A percentile compares a stretch with the other conserved stretches of the same genome.
Evolutionary conservation across 495 filamentous ascomycete genomes (phyloP).

Genomic region (Penicillium coffeae): DNA sequence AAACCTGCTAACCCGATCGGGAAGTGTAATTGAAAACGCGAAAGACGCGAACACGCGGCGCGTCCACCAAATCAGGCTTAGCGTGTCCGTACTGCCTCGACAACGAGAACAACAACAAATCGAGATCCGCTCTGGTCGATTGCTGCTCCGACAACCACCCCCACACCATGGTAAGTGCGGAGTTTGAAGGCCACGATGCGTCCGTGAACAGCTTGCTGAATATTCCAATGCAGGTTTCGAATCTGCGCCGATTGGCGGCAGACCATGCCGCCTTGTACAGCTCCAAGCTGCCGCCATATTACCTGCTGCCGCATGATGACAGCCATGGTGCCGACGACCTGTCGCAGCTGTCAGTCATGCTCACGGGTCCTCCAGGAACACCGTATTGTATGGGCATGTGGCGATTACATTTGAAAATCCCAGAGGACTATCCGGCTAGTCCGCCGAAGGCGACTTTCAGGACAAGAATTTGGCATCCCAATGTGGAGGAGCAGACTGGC

Average conservation of each 20-base stretch:
- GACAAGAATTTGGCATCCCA: slow-evolving; percentile 70
- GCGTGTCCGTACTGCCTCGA: slow-evolving; percentile 13
- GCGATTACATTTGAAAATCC: slow-evolving; percentile 61
- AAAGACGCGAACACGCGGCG: slow-evolving; percentile 11
- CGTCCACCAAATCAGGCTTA: slow-evolving; percentile 18
- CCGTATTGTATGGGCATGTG: slow-evolving; percentile 59
- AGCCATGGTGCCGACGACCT: slow-evolving; percentile 49
- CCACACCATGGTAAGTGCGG: slow-evolving; percentile 15
- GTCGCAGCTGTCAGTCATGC: slow-evolving; percentile 54
- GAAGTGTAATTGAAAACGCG: slow-evolving; percentile 18
- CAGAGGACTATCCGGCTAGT: slow-evolving; percentile 58
- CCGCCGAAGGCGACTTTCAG: slow-evolving; percentile 66
- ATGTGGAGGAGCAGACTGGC: slow-evolving; percentile 63
- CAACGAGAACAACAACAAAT: neutral
- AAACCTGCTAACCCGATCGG: slow-evolving; percentile 7
- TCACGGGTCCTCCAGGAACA: slow-evolving; percentile 61
- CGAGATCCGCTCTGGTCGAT: slow-evolving; percentile 19
- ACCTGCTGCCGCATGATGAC: slow-evolving; percentile 52
- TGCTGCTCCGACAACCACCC: slow-evolving; percentile 8
- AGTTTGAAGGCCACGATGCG: neutral
- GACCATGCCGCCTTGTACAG: slow-evolving; percentile 61
- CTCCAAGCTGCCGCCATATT: slow-evolving; percentile 60
- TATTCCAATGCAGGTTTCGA: slow-evolving; percentile 29
- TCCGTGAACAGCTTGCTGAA: neutral
- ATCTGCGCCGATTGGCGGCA: slow-evolving; percentile 59